Conservation (phyloP, 139 green algal genomes). For the Chlorella sp. region DNA sequence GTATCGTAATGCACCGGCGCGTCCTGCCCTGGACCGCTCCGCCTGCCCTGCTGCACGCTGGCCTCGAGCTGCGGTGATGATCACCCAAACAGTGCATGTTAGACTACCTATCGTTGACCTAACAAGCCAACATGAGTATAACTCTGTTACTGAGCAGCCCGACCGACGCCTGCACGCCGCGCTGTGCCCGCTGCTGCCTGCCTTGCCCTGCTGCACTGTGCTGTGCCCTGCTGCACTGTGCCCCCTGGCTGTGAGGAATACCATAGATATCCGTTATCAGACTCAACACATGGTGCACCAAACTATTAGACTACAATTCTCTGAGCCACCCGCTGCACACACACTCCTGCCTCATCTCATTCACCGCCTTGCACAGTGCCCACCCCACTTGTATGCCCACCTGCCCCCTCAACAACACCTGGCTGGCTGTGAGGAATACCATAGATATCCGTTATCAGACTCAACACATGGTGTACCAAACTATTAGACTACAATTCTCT, state of each 20-base stretch:
- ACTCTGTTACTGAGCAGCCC: conserved; percentile 46
- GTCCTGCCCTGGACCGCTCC: background rate
- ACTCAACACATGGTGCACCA: conserved; percentile 13
- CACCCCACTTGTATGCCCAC: background rate
- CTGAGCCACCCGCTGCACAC: conserved; percentile 22
- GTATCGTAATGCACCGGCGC: too few species aligned
- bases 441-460: conserved; percentile 45
- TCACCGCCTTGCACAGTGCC: background rate
- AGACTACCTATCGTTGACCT: conserved; percentile 47
- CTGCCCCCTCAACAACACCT: background rate
- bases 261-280: conserved; percentile 43
- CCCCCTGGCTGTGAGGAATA: conserved; percentile 21
- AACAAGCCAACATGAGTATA: conserved; percentile 38
- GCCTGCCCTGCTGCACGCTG: background rate
- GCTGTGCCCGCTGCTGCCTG: background rate
- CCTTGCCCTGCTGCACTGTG: background rate
- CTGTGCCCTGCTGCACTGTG: background rate
- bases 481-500: conserved; percentile 50
- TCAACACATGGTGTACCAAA: conserved; percentile 5
- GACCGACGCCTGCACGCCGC: background rate
- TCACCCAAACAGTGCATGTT: conserved; percentile 46
- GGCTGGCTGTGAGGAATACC: conserved; percentile 31
- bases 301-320: conserved; percentile 49
- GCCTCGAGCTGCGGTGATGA: conserved; percentile 20
- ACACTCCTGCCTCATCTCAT: background rate